These are phyloP conservation scores for Hyphodiscus hymeniophilus DNA, from an alignment of 495 filamentous ascomycete species.

Conservation along the genomic window DNA sequence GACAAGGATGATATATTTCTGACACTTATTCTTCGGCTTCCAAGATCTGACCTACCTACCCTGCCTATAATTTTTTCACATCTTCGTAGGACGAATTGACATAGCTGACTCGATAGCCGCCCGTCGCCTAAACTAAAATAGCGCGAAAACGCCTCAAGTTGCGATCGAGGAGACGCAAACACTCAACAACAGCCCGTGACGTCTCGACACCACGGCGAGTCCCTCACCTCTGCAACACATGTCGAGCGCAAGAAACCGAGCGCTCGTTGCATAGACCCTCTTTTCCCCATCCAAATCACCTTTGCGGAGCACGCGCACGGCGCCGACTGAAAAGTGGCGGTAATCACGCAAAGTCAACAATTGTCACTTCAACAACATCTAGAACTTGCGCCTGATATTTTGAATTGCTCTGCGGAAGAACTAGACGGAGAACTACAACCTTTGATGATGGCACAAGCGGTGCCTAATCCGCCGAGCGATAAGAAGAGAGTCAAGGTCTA, in stretches of 20 bases:
- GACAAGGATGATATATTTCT: no score
- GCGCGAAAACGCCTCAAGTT: no score
- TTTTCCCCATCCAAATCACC: not conserved
- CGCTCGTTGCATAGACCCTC: conserved; percentile 9
- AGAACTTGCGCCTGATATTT: conserved; percentile 17
- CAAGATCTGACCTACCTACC: no score
- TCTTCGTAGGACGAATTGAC: no score
- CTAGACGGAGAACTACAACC: conserved; percentile 26
- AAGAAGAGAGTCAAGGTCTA: conserved; percentile 99
- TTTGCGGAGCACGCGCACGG: conserved; percentile 8
- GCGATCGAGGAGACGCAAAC: no score
- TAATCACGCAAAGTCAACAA: conserved; percentile 15
- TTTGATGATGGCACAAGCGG: conserved; percentile 78
- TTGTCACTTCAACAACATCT: conserved; percentile 20
- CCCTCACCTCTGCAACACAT: conserved; percentile 1
- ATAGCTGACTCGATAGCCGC: no score
- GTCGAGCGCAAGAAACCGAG: not conserved
- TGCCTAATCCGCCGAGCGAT: conserved; percentile 69
- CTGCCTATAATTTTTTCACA: no score
- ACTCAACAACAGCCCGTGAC: not conserved
- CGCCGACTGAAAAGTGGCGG: conserved; percentile 22
- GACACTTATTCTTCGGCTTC: no score
- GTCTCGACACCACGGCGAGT: not conserved
- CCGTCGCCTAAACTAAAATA: no score
- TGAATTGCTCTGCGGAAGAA: conserved; percentile 17